Base-by-base conservation (phyloP, 345 rosid species). In the Litchi chinensis region DNA sequence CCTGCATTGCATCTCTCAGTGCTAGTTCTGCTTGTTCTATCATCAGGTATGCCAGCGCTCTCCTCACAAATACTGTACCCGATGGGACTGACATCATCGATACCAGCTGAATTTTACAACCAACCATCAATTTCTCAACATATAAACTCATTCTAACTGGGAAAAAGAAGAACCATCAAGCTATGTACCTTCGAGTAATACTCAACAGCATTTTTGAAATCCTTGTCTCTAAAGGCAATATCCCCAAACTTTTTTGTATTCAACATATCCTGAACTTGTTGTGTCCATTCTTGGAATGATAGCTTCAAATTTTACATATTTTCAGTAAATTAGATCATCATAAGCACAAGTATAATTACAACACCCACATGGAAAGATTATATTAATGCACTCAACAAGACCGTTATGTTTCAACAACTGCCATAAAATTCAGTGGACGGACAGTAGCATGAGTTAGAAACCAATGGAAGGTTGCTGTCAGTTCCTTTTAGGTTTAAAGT, bases 241-340 rank as follows among this genome's bases (percentile, higher is more conserved):
- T 95, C 99, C 39, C 99, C 98, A 44, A 89, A 86, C 86, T 95
- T 95, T 78, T 95, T 95, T n/a, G 93, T 93, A 46, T 92, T 93
- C 82, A 95, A 77, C 92, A 94, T 93, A 78, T 95, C 99, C 81
- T 95, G 99, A 80, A 95, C 98, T 88, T 94, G 97, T 70, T 95
- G 96, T 3, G 99, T 95, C 98, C 98, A 95, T 80, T 93, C 98
- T 88, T 95, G 99, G 84, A 95, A 95, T 9, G 98, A 95, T 40
- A 95, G 90, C 97, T 93, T 82, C 82, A 84, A 40, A 65, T 62
- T 71, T 22, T 48, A 78, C 67, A 67, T 19, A 68, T 37, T 66
- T 43, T 28, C 59, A 71, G 74, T 69, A 77, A 71, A 63, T 76
- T 59, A 81, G 81, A 77, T 26, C 43, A 22, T 11, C 18, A 40